Evolutionary conservation across 2,329 filamentous ascomycete genomes (phyloP).

Genomic region (Stylonectria norvegica): DNA sequence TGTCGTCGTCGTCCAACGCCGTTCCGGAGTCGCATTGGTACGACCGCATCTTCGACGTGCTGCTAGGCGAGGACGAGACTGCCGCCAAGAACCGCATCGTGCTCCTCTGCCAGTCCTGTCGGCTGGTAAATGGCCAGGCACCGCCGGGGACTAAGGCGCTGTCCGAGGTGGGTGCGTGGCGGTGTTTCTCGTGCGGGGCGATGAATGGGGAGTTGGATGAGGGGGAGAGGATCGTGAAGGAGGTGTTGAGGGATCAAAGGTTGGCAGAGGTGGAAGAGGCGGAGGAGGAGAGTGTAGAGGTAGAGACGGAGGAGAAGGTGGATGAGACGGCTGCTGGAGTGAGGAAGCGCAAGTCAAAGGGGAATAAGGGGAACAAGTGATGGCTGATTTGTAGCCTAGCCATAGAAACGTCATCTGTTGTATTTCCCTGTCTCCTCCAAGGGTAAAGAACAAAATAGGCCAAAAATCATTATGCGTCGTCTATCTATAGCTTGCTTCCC

Average conservation of each 20-base stretch:
- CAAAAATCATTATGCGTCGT: constrained; percentile 14
- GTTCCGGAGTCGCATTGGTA: constrained; percentile 71
- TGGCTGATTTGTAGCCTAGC: too few relatives aligned
- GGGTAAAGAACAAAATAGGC: too few relatives aligned
- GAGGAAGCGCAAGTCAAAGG: constrained; percentile 25
- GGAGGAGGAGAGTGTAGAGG: constrained; percentile 17
- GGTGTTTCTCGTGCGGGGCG: constrained; percentile 78
- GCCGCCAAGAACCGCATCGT: constrained; percentile 86
- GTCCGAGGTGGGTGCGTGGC: constrained; percentile 81
- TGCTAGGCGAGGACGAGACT: constrained; percentile 93
- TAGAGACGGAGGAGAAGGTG: constrained; percentile 11
- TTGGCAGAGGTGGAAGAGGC: constrained; percentile 14
- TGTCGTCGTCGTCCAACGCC: constrained; percentile 11
- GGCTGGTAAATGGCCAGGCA: constrained; percentile 92
- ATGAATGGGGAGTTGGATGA: constrained; percentile 82
- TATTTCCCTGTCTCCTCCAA: too few relatives aligned
- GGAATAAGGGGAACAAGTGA: constrained; percentile 20
- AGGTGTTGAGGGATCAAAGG: constrained; percentile 52
- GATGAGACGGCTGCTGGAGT: constrained; percentile 22
- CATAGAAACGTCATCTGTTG: too few relatives aligned
- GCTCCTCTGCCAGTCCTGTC: constrained; percentile 77
- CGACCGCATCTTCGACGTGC: constrained; percentile 84
- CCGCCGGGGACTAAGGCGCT: constrained; percentile 77
- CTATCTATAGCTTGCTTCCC: constrained; percentile 11
- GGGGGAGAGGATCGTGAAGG: constrained; percentile 66